These are phyloP conservation scores for Barnettozyma pratensis DNA, from an alignment of 805 yeast genomes.

Conservation along the genomic window DNA sequence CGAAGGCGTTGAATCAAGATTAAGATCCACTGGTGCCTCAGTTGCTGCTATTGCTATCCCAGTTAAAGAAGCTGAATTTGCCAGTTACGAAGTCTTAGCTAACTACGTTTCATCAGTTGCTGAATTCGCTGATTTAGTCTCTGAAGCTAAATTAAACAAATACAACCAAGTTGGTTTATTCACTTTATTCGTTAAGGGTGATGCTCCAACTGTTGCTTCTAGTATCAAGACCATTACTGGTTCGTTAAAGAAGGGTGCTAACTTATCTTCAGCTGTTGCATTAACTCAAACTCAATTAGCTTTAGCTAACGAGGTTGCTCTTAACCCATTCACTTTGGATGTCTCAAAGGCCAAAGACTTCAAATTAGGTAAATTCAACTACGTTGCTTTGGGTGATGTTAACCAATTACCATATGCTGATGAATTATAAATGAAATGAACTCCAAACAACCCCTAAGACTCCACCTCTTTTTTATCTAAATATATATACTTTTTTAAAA, in stretches of 20 bases:
- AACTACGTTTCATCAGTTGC: slow-evolving; percentile 57
- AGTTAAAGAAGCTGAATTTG: slow-evolving; percentile 55
- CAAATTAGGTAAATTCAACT: slow-evolving; percentile 63
- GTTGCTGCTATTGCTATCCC: slow-evolving; percentile 83
- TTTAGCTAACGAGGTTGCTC: slow-evolving; percentile 34
- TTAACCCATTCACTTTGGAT: slow-evolving; percentile 31
- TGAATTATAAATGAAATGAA: slow-evolving; percentile 55
- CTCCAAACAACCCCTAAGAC: not conserved
- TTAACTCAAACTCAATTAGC: slow-evolving; percentile 42
- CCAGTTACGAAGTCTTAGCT: slow-evolving; percentile 65
- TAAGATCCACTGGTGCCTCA: slow-evolving; percentile 59
- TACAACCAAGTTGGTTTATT: slow-evolving; percentile 82
- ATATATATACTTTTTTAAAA: not conserved
- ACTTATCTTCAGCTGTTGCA: slow-evolving; percentile 55
- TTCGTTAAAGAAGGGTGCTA: slow-evolving; percentile 45
- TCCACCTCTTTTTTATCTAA: not conserved
- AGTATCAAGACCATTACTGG: slow-evolving; percentile 58
- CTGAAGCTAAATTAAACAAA: slow-evolving; percentile 49
- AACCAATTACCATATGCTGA: slow-evolving; percentile 82
- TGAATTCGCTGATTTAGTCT: slow-evolving; percentile 45
- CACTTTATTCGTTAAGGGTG: slow-evolving; percentile 59
- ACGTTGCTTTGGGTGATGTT: slow-evolving; percentile 87
- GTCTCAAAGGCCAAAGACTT: slow-evolving; percentile 35
- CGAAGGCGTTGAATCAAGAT: slow-evolving; percentile 66
- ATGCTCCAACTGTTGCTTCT: slow-evolving; percentile 52